Evolutionary conservation across 2,329 filamentous ascomycete species (phyloP).

Genomic region (Hortaea werneckii): DNA sequence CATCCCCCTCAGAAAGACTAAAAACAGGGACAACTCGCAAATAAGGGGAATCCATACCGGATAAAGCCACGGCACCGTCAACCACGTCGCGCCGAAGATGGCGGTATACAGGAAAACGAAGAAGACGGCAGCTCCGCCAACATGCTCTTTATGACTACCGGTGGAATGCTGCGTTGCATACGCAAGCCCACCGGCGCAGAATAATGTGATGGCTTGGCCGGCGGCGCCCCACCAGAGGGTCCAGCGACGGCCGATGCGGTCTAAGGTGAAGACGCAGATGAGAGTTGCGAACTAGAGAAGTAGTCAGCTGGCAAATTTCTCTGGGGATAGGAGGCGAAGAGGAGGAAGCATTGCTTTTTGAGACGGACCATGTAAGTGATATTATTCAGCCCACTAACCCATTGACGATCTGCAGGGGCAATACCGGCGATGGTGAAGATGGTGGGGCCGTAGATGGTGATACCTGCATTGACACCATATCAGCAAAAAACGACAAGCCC

Average conservation of each 20-base stretch:
- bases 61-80: slow-evolving; percentile 43
- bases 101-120: slow-evolving; percentile 63
- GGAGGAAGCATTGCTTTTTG: background rate
- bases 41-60: slow-evolving; percentile 3
- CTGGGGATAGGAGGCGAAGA: too few relatives aligned
- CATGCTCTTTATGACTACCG: background rate
- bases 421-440: slow-evolving; percentile 27
- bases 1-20: too few relatives aligned
- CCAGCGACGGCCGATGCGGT: slow-evolving; percentile 24
- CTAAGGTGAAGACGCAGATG: slow-evolving; percentile 27
- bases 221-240: slow-evolving; percentile 27
- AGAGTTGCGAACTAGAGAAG: slow-evolving; percentile 26
- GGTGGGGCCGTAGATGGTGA: slow-evolving; percentile 28
- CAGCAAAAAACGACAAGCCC: too few relatives aligned
- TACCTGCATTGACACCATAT: background rate
- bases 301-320: background rate
- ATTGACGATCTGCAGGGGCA: slow-evolving; percentile 28
- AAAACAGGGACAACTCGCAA: too few relatives aligned
- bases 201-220: slow-evolving; percentile 25
- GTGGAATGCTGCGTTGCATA: background rate
- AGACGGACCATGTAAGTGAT: slow-evolving; percentile 8
- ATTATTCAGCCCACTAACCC: slow-evolving; percentile 33
- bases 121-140: slow-evolving; percentile 47
- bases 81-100: slow-evolving; percentile 55
- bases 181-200: slow-evolving; percentile 20